Evolutionary conservation across 441 rosid genomes (phyloP).

Genomic region (Eruca vesicaria): DNA sequence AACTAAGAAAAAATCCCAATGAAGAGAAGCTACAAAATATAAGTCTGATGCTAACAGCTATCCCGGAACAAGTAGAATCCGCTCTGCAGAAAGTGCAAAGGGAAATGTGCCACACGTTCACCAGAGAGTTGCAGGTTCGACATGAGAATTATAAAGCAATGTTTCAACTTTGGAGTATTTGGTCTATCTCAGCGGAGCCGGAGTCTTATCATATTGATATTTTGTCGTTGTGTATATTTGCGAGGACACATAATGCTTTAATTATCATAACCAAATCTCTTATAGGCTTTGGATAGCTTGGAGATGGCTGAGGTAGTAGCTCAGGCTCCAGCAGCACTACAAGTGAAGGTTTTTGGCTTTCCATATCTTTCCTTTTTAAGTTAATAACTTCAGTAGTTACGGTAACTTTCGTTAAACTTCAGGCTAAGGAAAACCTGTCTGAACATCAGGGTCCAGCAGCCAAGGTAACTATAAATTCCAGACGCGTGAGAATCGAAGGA

Average conservation of each 20-base stretch:
- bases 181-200: conserved; percentile 3
- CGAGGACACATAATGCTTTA: neutral
- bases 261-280: conserved; percentile 15
- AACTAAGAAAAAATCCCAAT: conserved; percentile 43
- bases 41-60: conserved; percentile 43
- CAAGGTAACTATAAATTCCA: neutral
- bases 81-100: conserved; percentile 48
- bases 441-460: neutral
- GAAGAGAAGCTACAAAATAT: conserved; percentile 59
- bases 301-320: conserved; percentile 12
- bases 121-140: conserved; percentile 61
- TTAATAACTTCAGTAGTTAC: neutral
- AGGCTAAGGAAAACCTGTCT: neutral
- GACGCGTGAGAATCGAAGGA: neutral
- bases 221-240: conserved; percentile 5
- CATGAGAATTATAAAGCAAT: neutral
- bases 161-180: neutral
- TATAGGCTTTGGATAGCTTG: conserved; percentile 24
- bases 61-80: conserved; percentile 61
- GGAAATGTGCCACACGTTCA: conserved; percentile 51
- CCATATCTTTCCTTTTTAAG: neutral
- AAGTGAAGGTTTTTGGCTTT: conserved; percentile 43
- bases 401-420: neutral
- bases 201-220: neutral
- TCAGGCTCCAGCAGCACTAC: conserved; percentile 28